phyloP scores from a whole-genome alignment of 495 filamentous ascomycete species.

The Sordaria brevicollis region DNA sequence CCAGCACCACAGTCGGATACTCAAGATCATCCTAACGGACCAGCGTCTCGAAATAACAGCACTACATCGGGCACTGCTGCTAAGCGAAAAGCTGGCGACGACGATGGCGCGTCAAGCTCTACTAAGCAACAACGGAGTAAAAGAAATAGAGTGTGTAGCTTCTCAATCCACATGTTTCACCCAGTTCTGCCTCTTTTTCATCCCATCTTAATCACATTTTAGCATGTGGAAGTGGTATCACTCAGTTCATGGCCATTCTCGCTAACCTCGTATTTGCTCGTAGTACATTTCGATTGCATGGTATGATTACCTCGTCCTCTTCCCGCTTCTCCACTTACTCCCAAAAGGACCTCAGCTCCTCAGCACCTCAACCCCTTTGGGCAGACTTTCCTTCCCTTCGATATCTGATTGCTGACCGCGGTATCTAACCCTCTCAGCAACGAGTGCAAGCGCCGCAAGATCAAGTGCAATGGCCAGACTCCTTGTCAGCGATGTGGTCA shows the following conservation, averaged over 20 bases:
- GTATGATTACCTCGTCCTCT: constrained; percentile 35
- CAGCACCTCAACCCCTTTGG: background rate
- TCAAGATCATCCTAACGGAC: constrained; percentile 2
- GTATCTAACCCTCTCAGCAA: constrained; percentile 39
- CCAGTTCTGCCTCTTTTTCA: background rate
- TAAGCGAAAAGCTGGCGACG: constrained; percentile 9
- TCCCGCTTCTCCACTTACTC: background rate
- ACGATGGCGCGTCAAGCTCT: constrained; percentile 21
- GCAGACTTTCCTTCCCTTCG: background rate
- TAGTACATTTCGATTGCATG: constrained; percentile 90
- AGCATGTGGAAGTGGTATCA: background rate
- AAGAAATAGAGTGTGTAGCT: constrained; percentile 39
- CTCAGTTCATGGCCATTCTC: background rate
- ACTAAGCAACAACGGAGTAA: constrained; percentile 47
- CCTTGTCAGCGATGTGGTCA: constrained; percentile 82
- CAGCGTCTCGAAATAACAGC: constrained; percentile 19
- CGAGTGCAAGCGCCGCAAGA: constrained; percentile 83
- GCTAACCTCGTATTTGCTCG: background rate
- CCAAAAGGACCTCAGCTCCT: background rate
- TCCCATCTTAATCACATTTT: background rate
- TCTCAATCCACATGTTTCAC: background rate
- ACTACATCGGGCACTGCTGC: background rate
- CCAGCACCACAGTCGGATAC: background rate
- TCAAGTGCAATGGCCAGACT: constrained; percentile 81
- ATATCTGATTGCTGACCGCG: background rate